Conservation (phyloP, 2,329 filamentous ascomycete genomes). For the Rutstroemia sp. region DNA sequence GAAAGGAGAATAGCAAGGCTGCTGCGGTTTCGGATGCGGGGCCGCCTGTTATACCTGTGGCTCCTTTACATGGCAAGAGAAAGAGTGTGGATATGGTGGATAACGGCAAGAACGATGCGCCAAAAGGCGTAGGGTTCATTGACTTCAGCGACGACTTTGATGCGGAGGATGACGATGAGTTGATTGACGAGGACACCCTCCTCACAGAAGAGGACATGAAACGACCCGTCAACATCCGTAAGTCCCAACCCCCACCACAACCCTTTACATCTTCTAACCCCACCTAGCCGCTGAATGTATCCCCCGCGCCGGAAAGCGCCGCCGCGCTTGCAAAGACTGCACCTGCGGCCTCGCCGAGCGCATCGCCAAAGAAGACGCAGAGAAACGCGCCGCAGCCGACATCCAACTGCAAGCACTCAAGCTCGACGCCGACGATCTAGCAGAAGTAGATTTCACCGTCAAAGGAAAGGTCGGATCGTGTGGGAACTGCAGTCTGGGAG, state of each 20-base stretch:
- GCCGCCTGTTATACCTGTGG: slow-evolving; percentile 27
- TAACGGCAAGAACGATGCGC: slow-evolving; percentile 19
- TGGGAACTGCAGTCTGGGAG: slow-evolving; percentile 87
- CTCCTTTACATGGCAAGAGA: slow-evolving; percentile 19
- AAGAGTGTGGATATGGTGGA: slow-evolving; percentile 22
- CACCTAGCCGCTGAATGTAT: slow-evolving; percentile 71
- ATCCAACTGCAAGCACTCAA: slow-evolving; percentile 57
- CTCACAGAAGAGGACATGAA: slow-evolving; percentile 79
- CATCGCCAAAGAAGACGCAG: slow-evolving; percentile 76
- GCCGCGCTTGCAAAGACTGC: slow-evolving; percentile 96
- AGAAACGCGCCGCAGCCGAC: slow-evolving; percentile 58
- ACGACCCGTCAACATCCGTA: slow-evolving; percentile 72
- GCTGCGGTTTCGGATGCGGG: slow-evolving; percentile 31
- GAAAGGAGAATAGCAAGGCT: slow-evolving; percentile 46
- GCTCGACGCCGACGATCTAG: slow-evolving; percentile 69
- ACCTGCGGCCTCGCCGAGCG: slow-evolving; percentile 85
- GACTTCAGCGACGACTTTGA: slow-evolving; percentile 48
- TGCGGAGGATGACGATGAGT: slow-evolving; percentile 61
- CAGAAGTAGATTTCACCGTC: slow-evolving; percentile 95
- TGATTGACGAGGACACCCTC: slow-evolving; percentile 86
- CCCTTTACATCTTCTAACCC: slow-evolving; percentile 4
- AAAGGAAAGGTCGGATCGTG: slow-evolving; percentile 93
- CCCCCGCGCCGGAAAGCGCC: slow-evolving; percentile 79
- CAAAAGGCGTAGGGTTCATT: slow-evolving; percentile 59
- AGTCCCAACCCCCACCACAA: slow-evolving; percentile 33